phyloP scores from a whole-genome alignment of 2,329 filamentous ascomycete species.

The Davidsoniella australis region DNA sequence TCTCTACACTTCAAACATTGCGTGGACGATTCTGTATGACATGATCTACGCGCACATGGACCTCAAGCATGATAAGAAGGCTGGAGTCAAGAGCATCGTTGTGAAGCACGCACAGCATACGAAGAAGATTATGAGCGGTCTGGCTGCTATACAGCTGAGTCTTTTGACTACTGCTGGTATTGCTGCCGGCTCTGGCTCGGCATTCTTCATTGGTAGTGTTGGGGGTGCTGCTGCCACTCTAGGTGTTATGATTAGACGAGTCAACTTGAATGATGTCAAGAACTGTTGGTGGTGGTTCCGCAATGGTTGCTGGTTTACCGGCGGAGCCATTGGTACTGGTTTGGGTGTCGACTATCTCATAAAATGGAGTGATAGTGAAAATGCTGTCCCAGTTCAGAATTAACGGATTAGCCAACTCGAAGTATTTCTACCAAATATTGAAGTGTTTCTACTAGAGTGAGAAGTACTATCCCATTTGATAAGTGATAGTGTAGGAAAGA shows the following conservation, averaged over 20 bases:
- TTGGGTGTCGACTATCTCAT: constrained; percentile 42
- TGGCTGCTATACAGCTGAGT: constrained; percentile 52
- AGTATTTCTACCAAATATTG: neutral
- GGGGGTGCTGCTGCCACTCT: constrained; percentile 45
- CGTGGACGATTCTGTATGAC: constrained; percentile 80
- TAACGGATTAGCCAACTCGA: no score
- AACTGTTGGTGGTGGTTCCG: constrained; percentile 67
- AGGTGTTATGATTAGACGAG: constrained; percentile 48
- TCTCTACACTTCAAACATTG: constrained; percentile 61
- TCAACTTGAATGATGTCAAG: constrained; percentile 47
- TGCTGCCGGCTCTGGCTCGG: constrained; percentile 49
- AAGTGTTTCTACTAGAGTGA: neutral
- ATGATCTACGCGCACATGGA: constrained; percentile 94
- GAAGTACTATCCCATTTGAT: neutral
- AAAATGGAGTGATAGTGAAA: constrained; percentile 18
- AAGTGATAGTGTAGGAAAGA: neutral
- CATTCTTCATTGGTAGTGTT: constrained; percentile 50
- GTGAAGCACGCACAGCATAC: constrained; percentile 62
- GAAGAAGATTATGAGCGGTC: constrained; percentile 54
- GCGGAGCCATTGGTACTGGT: constrained; percentile 42
- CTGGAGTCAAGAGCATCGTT: constrained; percentile 77
- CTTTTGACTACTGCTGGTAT: constrained; percentile 54
- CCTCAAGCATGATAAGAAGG: constrained; percentile 68
- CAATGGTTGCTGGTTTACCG: constrained; percentile 53
- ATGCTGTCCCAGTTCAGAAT: no score